Conservation (phyloP, 2,329 filamentous ascomycete genomes). For the Ceratocystiopsis sp. region DNA sequence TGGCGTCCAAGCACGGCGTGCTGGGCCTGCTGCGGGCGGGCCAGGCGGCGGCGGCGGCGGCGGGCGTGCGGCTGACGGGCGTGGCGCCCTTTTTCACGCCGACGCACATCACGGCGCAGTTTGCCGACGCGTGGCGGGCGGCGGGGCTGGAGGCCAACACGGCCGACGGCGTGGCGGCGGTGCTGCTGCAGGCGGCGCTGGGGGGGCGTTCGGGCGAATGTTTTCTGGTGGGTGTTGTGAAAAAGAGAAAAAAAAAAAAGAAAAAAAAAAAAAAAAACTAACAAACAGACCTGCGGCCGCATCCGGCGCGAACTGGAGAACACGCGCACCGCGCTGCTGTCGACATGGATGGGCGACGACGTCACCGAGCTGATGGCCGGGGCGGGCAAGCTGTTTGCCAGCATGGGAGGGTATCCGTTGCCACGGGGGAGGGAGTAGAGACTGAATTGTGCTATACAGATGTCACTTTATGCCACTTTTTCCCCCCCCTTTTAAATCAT, state of each 20-base stretch:
- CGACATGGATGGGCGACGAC: conserved; percentile 17
- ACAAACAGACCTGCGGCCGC: conserved; percentile 13
- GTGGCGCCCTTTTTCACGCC: conserved; percentile 27
- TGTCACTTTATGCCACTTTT: no score
- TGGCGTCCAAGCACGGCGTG: conserved; percentile 41
- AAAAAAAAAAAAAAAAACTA: no score
- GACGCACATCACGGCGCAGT: conserved; percentile 23
- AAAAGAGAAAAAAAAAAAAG: no score
- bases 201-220: conserved; percentile 14
- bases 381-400: conserved; percentile 18
- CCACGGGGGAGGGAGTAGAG: conserved; percentile 7
- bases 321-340: conserved; percentile 12
- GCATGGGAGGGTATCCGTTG: conserved; percentile 18
- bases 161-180: conserved; percentile 20
- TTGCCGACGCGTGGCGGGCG: conserved; percentile 18
- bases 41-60: conserved; percentile 11
- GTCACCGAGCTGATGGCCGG: conserved; percentile 16
- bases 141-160: conserved; percentile 22
- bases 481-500: no score
- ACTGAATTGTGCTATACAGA: no score
- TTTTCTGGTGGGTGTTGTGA: conserved; percentile 10
- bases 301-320: conserved; percentile 16
- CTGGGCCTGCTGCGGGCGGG: conserved; percentile 7
- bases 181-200: conserved; percentile 18
- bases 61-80: conserved; percentile 22